These are phyloP conservation scores for Stemphylium vesicarium DNA, from an alignment of 2,329 filamentous ascomycete genomes.

Conservation along the genomic window DNA sequence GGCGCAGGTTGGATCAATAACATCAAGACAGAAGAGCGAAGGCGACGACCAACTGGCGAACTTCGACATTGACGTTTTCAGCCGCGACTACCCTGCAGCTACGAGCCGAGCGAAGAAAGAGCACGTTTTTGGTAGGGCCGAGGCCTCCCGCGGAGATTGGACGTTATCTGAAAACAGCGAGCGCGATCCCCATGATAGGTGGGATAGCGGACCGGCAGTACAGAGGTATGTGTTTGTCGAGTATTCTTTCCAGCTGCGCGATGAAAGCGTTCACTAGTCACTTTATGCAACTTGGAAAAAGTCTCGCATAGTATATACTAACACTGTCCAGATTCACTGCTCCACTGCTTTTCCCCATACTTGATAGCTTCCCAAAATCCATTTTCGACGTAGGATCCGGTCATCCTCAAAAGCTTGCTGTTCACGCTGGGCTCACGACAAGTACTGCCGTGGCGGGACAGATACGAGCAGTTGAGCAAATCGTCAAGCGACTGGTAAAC, in stretches of 20 bases:
- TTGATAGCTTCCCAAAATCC: constrained; percentile 78
- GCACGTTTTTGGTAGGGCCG: constrained; percentile 52
- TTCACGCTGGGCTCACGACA: constrained; percentile 68
- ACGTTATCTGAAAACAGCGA: constrained; percentile 35
- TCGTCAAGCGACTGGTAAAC: constrained; percentile 67
- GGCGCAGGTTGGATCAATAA: constrained; percentile 37
- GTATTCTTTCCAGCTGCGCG: too few relatives aligned
- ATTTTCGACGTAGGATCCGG: constrained; percentile 65
- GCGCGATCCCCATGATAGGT: constrained; percentile 44
- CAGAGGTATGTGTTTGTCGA: constrained; percentile 41
- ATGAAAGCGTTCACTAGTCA: too few relatives aligned
- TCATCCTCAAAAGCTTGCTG: constrained; percentile 53
- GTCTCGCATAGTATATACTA: constrained; percentile 11
- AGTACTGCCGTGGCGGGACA: constrained; percentile 74
- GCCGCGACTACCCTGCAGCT: constrained; percentile 36
- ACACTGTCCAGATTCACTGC: constrained; percentile 55
- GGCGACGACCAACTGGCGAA: constrained; percentile 24
- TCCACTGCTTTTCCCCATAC: constrained; percentile 71
- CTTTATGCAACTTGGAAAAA: too few relatives aligned
- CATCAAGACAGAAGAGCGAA: constrained; percentile 25
- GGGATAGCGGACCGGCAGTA: constrained; percentile 42
- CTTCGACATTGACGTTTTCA: constrained; percentile 46
- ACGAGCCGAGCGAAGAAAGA: constrained; percentile 27
- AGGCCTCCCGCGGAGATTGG: constrained; percentile 51
- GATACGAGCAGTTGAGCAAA: constrained; percentile 69